These are phyloP conservation scores for Coelastrella sp. DNA, from an alignment of 139 green algal species.

Conservation along the genomic window DNA sequence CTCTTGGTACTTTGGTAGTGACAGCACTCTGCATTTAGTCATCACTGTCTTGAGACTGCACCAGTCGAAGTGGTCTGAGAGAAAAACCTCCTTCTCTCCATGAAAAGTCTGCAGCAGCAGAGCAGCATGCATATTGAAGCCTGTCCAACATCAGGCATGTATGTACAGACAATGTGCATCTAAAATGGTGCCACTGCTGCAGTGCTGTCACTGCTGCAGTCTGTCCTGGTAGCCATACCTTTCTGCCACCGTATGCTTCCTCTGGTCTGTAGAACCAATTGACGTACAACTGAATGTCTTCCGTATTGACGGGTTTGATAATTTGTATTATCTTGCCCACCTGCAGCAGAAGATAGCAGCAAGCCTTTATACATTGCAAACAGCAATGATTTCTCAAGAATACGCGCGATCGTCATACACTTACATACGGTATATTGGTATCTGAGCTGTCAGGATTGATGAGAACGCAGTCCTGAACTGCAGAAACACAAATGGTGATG, in stretches of 20 bases:
- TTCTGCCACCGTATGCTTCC: conserved; percentile 76
- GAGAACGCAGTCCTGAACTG: conserved; percentile 55
- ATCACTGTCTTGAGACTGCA: conserved; percentile 73
- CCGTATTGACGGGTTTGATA: background rate
- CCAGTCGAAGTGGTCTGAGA: conserved; percentile 73
- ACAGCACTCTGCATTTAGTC: conserved; percentile 60
- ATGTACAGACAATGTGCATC: background rate
- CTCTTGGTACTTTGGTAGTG: conserved; percentile 73
- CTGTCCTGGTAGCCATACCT: conserved; percentile 52
- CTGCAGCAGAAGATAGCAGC: background rate
- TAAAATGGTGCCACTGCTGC: background rate
- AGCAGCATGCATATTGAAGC: background rate
- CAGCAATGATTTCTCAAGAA: no score
- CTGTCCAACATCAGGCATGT: background rate
- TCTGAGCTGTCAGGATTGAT: conserved; percentile 41
- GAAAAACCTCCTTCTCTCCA: conserved; percentile 84
- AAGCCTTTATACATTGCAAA: background rate
- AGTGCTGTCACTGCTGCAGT: background rate
- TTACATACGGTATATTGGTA: conserved; percentile 41
- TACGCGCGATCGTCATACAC: background rate
- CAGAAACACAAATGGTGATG: background rate
- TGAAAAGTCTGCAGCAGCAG: conserved; percentile 70
- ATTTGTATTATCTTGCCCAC: conserved; percentile 14
- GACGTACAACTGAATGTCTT: conserved; percentile 53
- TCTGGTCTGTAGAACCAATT: conserved; percentile 89